A percentile compares a stretch with the other conserved stretches of the same genome.
Conservation (phyloP, 78 protist species). For the Abeoforma whisleri region DNA sequence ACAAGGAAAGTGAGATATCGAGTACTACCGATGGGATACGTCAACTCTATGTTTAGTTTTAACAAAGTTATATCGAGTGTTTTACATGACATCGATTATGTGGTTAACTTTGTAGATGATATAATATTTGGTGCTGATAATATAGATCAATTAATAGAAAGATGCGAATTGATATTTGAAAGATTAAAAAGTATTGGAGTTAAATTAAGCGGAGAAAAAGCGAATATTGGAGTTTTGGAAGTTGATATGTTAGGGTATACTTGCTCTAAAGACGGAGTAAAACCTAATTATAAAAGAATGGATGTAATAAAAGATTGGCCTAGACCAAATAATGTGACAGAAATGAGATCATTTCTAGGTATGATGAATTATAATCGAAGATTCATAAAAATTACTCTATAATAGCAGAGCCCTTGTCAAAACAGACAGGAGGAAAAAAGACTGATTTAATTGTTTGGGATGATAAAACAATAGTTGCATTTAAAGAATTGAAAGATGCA, state of each 20-base stretch:
- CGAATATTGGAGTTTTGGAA: background rate
- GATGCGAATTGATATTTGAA: background rate
- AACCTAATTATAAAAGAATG: background rate
- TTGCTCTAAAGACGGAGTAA: background rate
- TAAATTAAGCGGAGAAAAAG: background rate
- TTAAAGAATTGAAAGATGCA: too few relatives aligned
- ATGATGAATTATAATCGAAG: background rate
- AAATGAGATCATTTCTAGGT: background rate
- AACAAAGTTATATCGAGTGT: too few relatives aligned
- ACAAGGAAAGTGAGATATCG: background rate
- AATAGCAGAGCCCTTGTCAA: background rate
- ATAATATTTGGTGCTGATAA: background rate
- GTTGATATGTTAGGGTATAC: background rate
- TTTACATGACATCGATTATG: background rate
- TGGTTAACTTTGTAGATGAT: background rate
- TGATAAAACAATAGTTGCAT: background rate
- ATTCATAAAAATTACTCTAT: background rate
- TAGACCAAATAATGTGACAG: background rate
- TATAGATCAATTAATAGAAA: background rate
- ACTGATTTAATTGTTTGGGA: background rate
- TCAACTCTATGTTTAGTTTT: too few relatives aligned
- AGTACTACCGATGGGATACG: background rate
- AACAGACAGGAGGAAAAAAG: background rate
- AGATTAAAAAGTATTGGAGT: background rate
- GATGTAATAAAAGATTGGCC: background rate